phyloP scores from a whole-genome alignment of 2,329 filamentous ascomycete genomes.

The Beauveria pseudobassiana region DNA sequence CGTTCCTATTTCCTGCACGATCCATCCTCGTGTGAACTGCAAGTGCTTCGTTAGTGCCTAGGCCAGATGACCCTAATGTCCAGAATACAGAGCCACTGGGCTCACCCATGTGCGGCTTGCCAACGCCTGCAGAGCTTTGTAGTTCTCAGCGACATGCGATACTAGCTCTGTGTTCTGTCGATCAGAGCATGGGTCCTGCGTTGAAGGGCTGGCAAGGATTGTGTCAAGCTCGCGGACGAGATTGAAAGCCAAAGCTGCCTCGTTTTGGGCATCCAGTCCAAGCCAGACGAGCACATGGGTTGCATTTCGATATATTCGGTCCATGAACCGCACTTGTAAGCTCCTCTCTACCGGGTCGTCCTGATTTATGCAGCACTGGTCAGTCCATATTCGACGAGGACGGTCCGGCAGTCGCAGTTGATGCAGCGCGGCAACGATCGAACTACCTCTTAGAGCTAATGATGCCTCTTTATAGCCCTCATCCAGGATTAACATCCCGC shows the following conservation, averaged over 20 bases:
- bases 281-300: constrained; percentile 28
- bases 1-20: constrained; percentile 31
- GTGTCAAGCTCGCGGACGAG: no score
- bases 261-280: constrained; percentile 23
- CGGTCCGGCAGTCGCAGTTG: constrained; percentile 20
- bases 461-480: no score
- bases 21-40: constrained; percentile 30
- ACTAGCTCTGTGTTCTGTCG: constrained; percentile 22
- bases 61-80: no score
- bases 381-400: constrained; percentile 29
- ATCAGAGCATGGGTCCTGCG: constrained; percentile 23
- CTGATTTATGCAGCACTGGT: constrained; percentile 35
- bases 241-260: constrained; percentile 15
- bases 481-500: no score
- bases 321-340: constrained; percentile 32
- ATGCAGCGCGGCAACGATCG: constrained; percentile 22
- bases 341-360: constrained; percentile 27
- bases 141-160: constrained; percentile 16
- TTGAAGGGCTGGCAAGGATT: no score
- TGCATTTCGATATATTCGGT: constrained; percentile 28
- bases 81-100: no score
- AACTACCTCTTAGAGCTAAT: no score
- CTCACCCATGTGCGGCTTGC: no score
- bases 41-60: background rate
- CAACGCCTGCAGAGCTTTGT: background rate